Conservation (phyloP, 2,329 filamentous ascomycete genomes). For the Zymoseptoria brevis region DNA sequence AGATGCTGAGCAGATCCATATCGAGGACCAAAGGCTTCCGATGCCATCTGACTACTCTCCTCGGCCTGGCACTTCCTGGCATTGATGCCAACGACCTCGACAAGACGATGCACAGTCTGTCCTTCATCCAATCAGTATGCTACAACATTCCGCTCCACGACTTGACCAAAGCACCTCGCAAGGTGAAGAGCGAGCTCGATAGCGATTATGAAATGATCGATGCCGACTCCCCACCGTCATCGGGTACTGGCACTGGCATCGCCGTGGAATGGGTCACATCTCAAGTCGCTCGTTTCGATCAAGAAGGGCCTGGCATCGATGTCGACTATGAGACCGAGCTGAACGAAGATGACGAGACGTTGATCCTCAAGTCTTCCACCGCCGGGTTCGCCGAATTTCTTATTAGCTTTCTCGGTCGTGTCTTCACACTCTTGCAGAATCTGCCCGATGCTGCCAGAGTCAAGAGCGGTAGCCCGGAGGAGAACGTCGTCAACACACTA, state of each 20-base stretch:
- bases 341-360: conserved; percentile 75
- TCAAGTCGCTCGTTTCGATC: conserved; percentile 90
- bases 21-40: conserved; percentile 90
- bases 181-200: conserved; percentile 30
- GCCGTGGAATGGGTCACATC: conserved; percentile 90
- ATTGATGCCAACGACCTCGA: conserved; percentile 97
- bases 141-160: conserved; percentile 93
- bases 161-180: conserved; percentile 53
- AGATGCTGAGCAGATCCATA: conserved; percentile 87
- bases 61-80: conserved; percentile 87
- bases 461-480: conserved; percentile 84
- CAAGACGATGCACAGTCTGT: conserved; percentile 89
- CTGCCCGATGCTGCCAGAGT: conserved; percentile 83
- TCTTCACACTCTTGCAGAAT: conserved; percentile 93
- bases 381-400: conserved; percentile 91
- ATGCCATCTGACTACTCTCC: conserved; percentile 85
- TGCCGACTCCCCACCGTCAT: conserved; percentile 10
- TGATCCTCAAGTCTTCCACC: conserved; percentile 86
- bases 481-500: conserved; percentile 92
- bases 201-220: conserved; percentile 27
- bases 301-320: conserved; percentile 73
- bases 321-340: conserved; percentile 79
- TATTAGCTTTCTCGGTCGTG: conserved; percentile 79
- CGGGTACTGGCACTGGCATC: conserved; percentile 40
- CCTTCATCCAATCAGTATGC: conserved; percentile 90